phyloP scores from a whole-genome alignment of 2,329 filamentous ascomycete genomes.

The Talaromyces marneffei region DNA sequence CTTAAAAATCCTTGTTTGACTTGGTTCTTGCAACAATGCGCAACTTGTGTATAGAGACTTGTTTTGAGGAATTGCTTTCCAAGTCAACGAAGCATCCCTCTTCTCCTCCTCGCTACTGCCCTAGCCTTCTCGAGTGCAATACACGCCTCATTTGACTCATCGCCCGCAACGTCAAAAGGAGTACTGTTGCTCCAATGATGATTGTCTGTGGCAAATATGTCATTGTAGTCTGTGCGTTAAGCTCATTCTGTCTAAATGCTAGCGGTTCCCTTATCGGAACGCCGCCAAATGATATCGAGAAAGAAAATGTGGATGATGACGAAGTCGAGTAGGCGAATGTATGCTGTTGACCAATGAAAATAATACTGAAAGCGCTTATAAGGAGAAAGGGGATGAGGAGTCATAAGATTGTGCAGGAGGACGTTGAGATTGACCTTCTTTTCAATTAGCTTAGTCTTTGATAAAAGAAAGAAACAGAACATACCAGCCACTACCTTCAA shows the following conservation, averaged over 20 bases:
- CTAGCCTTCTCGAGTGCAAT: background rate
- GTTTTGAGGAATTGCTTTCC: background rate
- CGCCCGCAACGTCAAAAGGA: conserved; percentile 25
- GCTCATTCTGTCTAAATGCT: background rate
- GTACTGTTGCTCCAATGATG: conserved; percentile 28
- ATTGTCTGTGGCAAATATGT: conserved; percentile 29
- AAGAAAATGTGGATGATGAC: conserved; percentile 22
- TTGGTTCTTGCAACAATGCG: too few species aligned
- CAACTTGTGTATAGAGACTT: too few species aligned
- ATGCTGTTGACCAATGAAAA: conserved; percentile 16
- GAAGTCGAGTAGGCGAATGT: conserved; percentile 20
- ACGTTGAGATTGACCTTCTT: conserved; percentile 15
- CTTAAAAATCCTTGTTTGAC: background rate
- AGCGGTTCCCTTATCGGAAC: background rate
- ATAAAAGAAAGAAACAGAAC: conserved; percentile 25
- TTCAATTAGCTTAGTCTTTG: conserved; percentile 25
- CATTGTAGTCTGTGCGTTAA: conserved; percentile 12
- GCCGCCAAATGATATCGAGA: conserved; percentile 6
- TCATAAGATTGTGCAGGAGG: conserved; percentile 35
- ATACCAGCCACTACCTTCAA: conserved; percentile 67
- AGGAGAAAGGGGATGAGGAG: conserved; percentile 37
- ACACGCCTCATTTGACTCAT: conserved; percentile 4
- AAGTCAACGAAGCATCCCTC: background rate
- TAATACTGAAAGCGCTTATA: conserved; percentile 26
- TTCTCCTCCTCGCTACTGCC: background rate